phyloP scores from a whole-genome alignment of 129 eudicot species.

The Flaveria trinervia region DNA sequence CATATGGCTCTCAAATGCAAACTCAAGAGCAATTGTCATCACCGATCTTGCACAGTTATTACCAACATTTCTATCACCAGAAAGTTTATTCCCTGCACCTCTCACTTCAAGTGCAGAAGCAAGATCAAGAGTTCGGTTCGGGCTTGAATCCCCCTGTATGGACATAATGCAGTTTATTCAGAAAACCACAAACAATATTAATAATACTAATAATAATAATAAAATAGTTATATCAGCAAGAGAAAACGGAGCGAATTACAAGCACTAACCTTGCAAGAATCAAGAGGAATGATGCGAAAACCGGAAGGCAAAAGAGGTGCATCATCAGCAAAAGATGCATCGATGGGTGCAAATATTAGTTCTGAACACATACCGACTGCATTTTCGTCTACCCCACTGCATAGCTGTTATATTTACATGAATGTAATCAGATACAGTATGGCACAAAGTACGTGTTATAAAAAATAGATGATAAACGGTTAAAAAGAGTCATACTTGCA shows the following conservation, averaged over 20 bases:
- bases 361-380: conserved; percentile 17
- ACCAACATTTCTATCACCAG: conserved; percentile 28
- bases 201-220: not conserved
- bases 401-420: not conserved
- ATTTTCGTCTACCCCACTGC: conserved; percentile 13
- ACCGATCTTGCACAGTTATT: conserved; percentile 52
- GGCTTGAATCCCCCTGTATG: conserved; percentile 58
- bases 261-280: conserved; percentile 7
- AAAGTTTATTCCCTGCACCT: conserved; percentile 44
- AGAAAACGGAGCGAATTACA: not conserved
- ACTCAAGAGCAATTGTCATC: conserved; percentile 82
- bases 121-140: conserved; percentile 72
- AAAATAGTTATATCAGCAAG: not conserved
- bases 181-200: not conserved
- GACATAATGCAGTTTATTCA: not conserved
- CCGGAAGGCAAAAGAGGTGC: conserved; percentile 15
- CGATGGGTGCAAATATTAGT: conserved; percentile 5
- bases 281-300: conserved; percentile 16
- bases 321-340: conserved; percentile 14
- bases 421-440: not conserved
- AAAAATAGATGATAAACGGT: not conserved
- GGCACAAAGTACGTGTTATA: too few species aligned
- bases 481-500: conserved; percentile 50
- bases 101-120: conserved; percentile 83
- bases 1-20: conserved; percentile 71